Evolutionary conservation across 495 filamentous ascomycete species (phyloP).

Genomic region (Lophium mytilinum): DNA sequence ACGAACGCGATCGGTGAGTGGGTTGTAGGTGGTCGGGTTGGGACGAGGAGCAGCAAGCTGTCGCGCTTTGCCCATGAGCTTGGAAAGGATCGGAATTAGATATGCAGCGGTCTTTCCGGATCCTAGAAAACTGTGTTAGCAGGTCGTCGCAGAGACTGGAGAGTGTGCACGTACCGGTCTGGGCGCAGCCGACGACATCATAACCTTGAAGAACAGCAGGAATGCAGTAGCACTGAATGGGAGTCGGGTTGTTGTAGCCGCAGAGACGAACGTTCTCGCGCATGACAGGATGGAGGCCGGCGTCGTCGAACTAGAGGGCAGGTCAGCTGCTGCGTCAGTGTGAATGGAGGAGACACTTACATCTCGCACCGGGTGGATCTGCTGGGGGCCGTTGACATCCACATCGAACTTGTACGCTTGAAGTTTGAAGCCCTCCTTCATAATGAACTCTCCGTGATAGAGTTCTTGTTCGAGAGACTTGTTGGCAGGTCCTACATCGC

Average conservation of each 20-base stretch:
- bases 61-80: conserved; percentile 89
- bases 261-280: conserved; percentile 64
- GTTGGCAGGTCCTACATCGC: conserved; percentile 69
- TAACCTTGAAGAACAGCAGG: conserved; percentile 63
- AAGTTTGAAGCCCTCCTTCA: conserved; percentile 38
- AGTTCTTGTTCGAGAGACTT: conserved; percentile 62
- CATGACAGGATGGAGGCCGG: conserved; percentile 80
- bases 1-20: conserved; percentile 38
- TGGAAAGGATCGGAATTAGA: conserved; percentile 78
- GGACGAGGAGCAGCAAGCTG: conserved; percentile 72
- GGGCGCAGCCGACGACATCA: conserved; percentile 80
- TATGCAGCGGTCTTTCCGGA: conserved; percentile 96
- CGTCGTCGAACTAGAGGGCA: conserved; percentile 41
- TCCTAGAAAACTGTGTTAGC: conserved; percentile 44
- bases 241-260: conserved; percentile 61
- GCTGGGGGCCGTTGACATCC: conserved; percentile 47
- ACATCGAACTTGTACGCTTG: conserved; percentile 46
- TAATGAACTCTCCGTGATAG: conserved; percentile 49
- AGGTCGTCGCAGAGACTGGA: background rate
- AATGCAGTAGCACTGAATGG: conserved; percentile 76
- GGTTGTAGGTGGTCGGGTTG: conserved; percentile 40
- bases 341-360: conserved; percentile 27
- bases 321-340: background rate
- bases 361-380: conserved; percentile 44
- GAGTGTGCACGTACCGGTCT: conserved; percentile 63